Conservation (phyloP, 2,329 filamentous ascomycete genomes). For the Zasmidium citrigriseum region DNA sequence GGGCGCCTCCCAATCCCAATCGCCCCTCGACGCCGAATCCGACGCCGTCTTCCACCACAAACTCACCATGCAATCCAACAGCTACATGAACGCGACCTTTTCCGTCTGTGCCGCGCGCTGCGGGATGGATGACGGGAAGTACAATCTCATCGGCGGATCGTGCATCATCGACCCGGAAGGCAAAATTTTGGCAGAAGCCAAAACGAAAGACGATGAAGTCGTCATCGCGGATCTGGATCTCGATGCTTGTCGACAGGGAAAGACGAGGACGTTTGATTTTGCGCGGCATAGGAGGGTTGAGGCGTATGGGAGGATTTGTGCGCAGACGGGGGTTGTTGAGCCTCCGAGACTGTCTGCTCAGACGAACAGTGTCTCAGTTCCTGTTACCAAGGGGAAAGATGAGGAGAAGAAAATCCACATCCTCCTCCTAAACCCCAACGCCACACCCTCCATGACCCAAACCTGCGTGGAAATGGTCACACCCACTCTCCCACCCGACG, state of each 20-base stretch:
- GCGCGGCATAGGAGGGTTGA: constrained; percentile 44
- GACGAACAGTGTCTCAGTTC: background rate
- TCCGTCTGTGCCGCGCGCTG: constrained; percentile 52
- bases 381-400: too few species aligned
- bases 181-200: constrained; percentile 48
- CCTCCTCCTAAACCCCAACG: constrained; percentile 53
- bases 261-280: constrained; percentile 47
- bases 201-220: constrained; percentile 50
- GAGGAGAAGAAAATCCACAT: constrained; percentile 37
- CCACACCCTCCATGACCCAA: constrained; percentile 49
- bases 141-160: constrained; percentile 49
- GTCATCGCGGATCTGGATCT: constrained; percentile 53
- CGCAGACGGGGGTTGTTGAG: constrained; percentile 29
- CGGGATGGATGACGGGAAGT: constrained; percentile 52
- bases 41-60: constrained; percentile 54
- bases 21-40: constrained; percentile 44
- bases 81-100: constrained; percentile 55
- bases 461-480: constrained; percentile 48
- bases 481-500: constrained; percentile 48
- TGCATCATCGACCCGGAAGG: constrained; percentile 51
- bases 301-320: constrained; percentile 40
- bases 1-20: background rate
- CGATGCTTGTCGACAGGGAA: constrained; percentile 46
- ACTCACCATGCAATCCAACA: constrained; percentile 52
- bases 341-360: background rate